Conservation (phyloP, 495 filamentous ascomycete genomes). For the Neurospora sp. region DNA sequence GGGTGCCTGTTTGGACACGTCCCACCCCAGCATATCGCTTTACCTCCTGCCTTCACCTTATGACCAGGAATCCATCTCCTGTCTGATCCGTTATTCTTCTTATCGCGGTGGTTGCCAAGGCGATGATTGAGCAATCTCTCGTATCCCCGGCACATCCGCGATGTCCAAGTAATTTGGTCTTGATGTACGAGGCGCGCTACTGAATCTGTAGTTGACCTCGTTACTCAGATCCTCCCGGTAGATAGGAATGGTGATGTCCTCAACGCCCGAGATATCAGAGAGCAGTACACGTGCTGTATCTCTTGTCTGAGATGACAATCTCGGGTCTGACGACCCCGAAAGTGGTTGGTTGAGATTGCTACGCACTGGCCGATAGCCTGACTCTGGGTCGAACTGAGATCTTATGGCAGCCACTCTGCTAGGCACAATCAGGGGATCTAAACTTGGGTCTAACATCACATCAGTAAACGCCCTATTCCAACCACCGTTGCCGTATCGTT, state of each 20-base stretch:
- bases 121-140: not conserved
- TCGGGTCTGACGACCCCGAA: not conserved
- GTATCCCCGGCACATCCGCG: not conserved
- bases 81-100: not conserved
- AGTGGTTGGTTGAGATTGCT: not conserved
- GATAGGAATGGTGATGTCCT: not conserved
- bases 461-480: not conserved
- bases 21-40: not conserved
- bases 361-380: not conserved
- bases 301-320: not conserved
- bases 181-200: not conserved
- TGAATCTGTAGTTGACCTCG: not conserved
- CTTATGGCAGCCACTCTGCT: not conserved
- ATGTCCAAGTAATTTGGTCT: not conserved
- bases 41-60: not conserved
- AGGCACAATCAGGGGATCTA: not conserved
- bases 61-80: not conserved
- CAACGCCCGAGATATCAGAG: not conserved
- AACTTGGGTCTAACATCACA: not conserved
- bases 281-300: not conserved
- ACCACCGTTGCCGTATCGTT: not conserved
- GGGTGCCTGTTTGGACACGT: not conserved
- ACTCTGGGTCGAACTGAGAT: not conserved
- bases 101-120: not conserved
- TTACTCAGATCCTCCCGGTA: not conserved